A percentile compares a stretch with the other conserved stretches of the same genome.
Conservation (phyloP, 73 alveolate species). For the Symbiodinium natans region DNA sequence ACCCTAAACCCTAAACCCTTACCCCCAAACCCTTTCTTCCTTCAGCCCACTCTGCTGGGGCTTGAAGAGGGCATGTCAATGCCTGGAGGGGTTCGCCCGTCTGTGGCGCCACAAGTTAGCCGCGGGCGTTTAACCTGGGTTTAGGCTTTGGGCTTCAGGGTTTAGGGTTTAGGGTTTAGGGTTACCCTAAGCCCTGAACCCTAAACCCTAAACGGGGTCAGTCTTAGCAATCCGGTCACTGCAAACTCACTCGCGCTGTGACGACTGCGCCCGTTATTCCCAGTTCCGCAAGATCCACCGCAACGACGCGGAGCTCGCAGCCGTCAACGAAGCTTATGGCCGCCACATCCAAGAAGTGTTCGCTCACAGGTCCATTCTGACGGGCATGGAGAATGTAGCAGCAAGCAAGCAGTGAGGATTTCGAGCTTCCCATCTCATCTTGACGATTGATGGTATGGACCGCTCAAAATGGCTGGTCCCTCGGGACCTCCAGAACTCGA, state of each 20-base stretch:
- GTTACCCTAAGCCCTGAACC: too few relatives aligned
- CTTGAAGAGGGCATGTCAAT: too few relatives aligned
- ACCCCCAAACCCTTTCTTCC: too few relatives aligned
- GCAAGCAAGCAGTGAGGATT: neutral
- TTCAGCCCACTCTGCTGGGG: too few relatives aligned
- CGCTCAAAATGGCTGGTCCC: slow-evolving; percentile 22
- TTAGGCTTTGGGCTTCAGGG: too few relatives aligned
- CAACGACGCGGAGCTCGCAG: slow-evolving; percentile 7
- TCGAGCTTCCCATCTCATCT: neutral
- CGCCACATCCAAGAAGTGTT: slow-evolving; percentile 9
- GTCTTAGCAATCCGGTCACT: neutral
- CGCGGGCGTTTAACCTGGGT: too few relatives aligned
- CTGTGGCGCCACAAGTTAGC: too few relatives aligned
- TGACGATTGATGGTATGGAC: slow-evolving; percentile 40
- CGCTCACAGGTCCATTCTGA: neutral
- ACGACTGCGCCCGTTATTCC: slow-evolving; percentile 38
- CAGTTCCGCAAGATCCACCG: neutral
- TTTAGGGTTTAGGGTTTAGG: too few relatives aligned
- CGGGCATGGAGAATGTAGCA: neutral
- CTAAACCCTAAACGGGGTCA: neutral
- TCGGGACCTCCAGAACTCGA: neutral
- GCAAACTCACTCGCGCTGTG: slow-evolving; percentile 18
- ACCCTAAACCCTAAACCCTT: too few relatives aligned
- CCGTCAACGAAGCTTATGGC: slow-evolving; percentile 16
- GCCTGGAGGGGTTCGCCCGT: too few relatives aligned